Percentiles rank a stretch among this genome's conserved stretches.
phyloP scores from a whole-genome alignment of 805 yeast genomes.

The Candida railenensis region DNA sequence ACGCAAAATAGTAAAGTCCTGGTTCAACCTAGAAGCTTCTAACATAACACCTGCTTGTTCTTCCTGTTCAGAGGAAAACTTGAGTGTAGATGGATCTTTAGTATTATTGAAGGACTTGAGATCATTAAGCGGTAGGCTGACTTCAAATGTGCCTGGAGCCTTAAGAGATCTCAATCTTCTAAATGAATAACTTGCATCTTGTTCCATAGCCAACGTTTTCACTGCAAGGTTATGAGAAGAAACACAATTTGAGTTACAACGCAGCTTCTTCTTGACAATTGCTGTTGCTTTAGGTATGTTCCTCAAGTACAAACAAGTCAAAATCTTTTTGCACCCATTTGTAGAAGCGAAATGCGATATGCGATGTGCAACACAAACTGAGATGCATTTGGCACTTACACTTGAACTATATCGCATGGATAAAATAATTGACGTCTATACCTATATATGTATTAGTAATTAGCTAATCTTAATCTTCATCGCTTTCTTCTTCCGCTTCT shows the following conservation, averaged over 20 bases:
- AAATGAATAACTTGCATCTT: background rate
- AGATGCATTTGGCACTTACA: too few species aligned
- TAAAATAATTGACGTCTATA: background rate
- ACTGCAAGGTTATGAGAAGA: too few species aligned
- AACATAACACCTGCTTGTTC: background rate
- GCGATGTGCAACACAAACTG: too few species aligned
- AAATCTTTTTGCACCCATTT: too few species aligned
- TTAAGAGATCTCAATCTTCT: background rate
- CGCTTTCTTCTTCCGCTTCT: conserved; percentile 67
- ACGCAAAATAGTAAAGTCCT: background rate
- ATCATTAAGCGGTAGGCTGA: background rate
- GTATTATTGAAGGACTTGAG: background rate
- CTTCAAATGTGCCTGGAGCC: background rate
- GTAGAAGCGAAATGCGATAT: too few species aligned
- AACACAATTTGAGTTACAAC: too few species aligned
- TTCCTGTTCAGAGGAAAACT: background rate
- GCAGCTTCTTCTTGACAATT: too few species aligned
- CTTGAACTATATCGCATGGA: too few species aligned
- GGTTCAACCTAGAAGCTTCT: background rate
- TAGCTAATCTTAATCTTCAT: conserved; percentile 23
- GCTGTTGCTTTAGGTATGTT: too few species aligned
- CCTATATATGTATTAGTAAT: background rate
- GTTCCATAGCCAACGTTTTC: background rate
- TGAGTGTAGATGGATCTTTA: background rate
- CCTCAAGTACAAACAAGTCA: too few species aligned